Evolutionary conservation across 176 grass and related monocot genomes (phyloP).

Genomic region (Musa acuminata): DNA sequence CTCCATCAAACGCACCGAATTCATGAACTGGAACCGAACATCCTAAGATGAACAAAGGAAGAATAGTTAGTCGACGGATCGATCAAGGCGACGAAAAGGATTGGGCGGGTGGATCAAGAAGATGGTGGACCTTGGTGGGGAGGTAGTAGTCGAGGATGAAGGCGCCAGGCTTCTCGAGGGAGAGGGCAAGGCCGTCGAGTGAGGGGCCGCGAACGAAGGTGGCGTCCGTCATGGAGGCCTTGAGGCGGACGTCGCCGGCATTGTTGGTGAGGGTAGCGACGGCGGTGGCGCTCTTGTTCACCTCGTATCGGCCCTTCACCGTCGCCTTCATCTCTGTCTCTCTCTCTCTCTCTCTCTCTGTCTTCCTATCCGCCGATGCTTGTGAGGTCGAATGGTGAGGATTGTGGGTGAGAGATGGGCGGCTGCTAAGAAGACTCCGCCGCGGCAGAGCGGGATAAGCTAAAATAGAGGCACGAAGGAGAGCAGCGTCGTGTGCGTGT

Average conservation of each 20-base stretch:
- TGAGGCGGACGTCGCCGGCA: constrained; percentile 60
- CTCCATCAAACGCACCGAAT: constrained; percentile 49
- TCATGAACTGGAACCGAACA: constrained; percentile 92
- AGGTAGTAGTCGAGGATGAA: constrained; percentile 77
- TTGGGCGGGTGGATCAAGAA: too few relatives aligned
- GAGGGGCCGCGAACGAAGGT: constrained; percentile 65
- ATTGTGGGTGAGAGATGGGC: constrained; percentile 19
- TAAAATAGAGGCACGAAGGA: too few relatives aligned
- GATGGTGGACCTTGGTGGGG: constrained; percentile 28
- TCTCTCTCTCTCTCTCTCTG: not conserved
- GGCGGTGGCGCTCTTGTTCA: constrained; percentile 35
- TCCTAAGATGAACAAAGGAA: constrained; percentile 32
- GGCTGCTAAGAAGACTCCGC: not conserved
- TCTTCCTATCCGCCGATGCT: not conserved
- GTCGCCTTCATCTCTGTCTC: constrained; percentile 47
- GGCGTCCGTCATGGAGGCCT: constrained; percentile 69
- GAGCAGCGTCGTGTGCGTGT: too few relatives aligned
- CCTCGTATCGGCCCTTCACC: constrained; percentile 70
- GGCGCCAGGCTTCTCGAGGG: constrained; percentile 76
- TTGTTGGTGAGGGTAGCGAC: constrained; percentile 22
- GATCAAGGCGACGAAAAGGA: not conserved
- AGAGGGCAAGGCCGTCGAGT: constrained; percentile 57
- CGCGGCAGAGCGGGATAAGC: too few relatives aligned
- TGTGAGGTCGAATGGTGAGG: not conserved
- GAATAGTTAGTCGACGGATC: not conserved